phyloP scores from a whole-genome alignment of 768 basidiomycete genomes.

The Nidularia sp. region DNA sequence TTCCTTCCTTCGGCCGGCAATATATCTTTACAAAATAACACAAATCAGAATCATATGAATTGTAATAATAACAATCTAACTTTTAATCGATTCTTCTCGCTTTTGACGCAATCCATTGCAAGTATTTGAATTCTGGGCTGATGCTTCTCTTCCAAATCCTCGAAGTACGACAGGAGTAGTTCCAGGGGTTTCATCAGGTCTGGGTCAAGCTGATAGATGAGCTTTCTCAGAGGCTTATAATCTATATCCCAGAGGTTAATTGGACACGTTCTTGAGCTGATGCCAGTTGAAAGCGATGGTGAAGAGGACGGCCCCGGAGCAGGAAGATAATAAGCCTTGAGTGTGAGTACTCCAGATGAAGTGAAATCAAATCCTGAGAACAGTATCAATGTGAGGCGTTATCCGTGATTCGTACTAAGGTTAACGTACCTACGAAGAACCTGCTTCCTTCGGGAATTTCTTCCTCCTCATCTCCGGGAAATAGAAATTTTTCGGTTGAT shows the following conservation, averaged over 20 bases:
- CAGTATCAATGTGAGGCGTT: neutral
- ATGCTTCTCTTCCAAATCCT: slow-evolving; percentile 10
- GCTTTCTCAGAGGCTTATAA: slow-evolving; percentile 13
- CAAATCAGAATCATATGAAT: neutral
- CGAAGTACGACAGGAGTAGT: slow-evolving; percentile 19
- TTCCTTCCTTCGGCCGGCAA: slow-evolving; percentile 19
- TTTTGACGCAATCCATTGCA: slow-evolving; percentile 21
- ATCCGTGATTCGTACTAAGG: neutral
- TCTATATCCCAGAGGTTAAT: slow-evolving; percentile 17
- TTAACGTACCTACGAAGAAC: slow-evolving; percentile 23
- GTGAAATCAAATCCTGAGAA: slow-evolving; percentile 23
- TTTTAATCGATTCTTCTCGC: slow-evolving; percentile 21
- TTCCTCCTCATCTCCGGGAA: slow-evolving; percentile 11
- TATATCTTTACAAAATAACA: slow-evolving; percentile 16
- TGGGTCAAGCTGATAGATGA: slow-evolving; percentile 18
- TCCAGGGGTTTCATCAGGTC: slow-evolving; percentile 17
- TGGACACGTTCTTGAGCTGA: neutral
- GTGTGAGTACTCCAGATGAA: slow-evolving; percentile 15
- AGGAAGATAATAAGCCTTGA: slow-evolving; percentile 27
- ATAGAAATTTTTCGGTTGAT: slow-evolving; percentile 21
- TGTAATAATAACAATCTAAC: slow-evolving; percentile 5
- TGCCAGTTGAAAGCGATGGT: neutral
- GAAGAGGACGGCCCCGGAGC: slow-evolving; percentile 6
- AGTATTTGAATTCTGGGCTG: slow-evolving; percentile 23
- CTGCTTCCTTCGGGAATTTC: slow-evolving; percentile 15